Base-by-base conservation (phyloP, 345 rosid genomes). In the Lumnitzera littorea region DNA sequence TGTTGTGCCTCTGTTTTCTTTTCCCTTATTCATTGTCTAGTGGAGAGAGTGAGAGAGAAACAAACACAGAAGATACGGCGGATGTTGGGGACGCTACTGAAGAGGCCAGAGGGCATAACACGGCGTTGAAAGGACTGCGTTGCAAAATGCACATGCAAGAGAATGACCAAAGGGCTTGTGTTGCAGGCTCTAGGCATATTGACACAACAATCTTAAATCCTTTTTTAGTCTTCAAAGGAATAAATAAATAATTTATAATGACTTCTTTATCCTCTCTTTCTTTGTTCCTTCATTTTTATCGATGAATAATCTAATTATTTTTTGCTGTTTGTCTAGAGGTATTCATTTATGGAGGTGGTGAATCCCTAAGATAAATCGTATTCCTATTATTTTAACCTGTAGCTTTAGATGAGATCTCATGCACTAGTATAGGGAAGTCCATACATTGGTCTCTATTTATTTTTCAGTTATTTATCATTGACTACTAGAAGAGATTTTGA, bases 51-150 rank as follows among this genome's bases (percentile, higher is more conserved):
- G 70, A 65, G 67, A 70, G 63, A 69, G 62, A 20, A 1, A 20
- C 20, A 20, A 20, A 71, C 75, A 71, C 67, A 13, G 72, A 69
- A 69, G 72, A 74, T 72, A 71, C 67, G 74, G 72, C 76, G 71
- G 81, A 70, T 74, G 83, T 78, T 76, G 55, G 67, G 82, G 79
- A 51, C 54, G 64, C 48, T 60, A 62, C 20, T 1, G 20, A 0
- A 20, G 20, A 20, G 20, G 20, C 20, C 51, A 51, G 74, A 62
- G 67, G 77, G 72, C 72, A 56, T 75, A 67, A 70, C 79, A 70
- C 78, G 74, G 81, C 63, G 81, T 76, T 72, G 74, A 66, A 62
- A 67, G 72, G 60, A 13, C 5, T 55, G 3, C 10, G 75, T 24
- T 53, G 79, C 16, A 16, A 14, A 13, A 24, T 41, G 46, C 76